Percentiles rank a stretch among this genome's conserved stretches.
These are phyloP conservation scores for Letharia lupina DNA, from an alignment of 495 filamentous ascomycete species.

Conservation along the genomic window DNA sequence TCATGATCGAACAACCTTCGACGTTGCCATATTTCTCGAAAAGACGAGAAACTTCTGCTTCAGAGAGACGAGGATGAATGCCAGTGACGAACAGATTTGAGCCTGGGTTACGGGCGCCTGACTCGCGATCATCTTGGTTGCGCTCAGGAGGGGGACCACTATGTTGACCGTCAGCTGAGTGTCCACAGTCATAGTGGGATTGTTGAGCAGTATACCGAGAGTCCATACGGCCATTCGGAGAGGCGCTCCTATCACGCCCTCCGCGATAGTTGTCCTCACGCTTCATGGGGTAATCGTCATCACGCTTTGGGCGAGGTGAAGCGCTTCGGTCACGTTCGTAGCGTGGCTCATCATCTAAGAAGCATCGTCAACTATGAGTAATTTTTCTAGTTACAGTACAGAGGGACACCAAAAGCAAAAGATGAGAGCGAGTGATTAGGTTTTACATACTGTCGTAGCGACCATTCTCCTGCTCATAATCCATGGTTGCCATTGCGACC, in stretches of 20 bases:
- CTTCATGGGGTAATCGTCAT: slow-evolving; percentile 28
- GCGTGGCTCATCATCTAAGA: slow-evolving; percentile 60
- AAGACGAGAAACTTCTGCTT: slow-evolving; percentile 83
- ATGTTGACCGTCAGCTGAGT: slow-evolving; percentile 22
- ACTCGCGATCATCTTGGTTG: slow-evolving; percentile 61
- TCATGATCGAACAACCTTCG: slow-evolving; percentile 99
- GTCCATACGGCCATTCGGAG: slow-evolving; percentile 58
- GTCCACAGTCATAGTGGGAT: slow-evolving; percentile 11
- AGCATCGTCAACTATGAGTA: slow-evolving; percentile 15
- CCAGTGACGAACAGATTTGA: slow-evolving; percentile 99
- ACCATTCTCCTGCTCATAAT: slow-evolving; percentile 81
- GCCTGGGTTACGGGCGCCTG: slow-evolving; percentile 77
- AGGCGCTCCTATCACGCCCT: slow-evolving; percentile 68
- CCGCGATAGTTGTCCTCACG: slow-evolving; percentile 51
- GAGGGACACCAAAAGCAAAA: neutral
- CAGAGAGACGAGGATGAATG: slow-evolving; percentile 88
- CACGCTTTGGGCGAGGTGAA: slow-evolving; percentile 73
- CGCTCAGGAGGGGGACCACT: slow-evolving; percentile 36
- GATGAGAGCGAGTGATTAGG: slow-evolving; percentile 17
- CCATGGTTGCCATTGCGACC: slow-evolving; percentile 47
- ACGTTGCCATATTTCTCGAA: slow-evolving; percentile 99
- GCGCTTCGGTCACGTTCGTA: slow-evolving; percentile 87
- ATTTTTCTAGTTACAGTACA: neutral
- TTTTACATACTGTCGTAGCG: slow-evolving; percentile 70
- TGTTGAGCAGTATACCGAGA: slow-evolving; percentile 53